Percentiles rank a stretch among this genome's conserved stretches.
These are phyloP conservation scores for Selaginella moellendorffii DNA, from an alignment of 75 land plant genomes.

Conservation along the genomic window DNA sequence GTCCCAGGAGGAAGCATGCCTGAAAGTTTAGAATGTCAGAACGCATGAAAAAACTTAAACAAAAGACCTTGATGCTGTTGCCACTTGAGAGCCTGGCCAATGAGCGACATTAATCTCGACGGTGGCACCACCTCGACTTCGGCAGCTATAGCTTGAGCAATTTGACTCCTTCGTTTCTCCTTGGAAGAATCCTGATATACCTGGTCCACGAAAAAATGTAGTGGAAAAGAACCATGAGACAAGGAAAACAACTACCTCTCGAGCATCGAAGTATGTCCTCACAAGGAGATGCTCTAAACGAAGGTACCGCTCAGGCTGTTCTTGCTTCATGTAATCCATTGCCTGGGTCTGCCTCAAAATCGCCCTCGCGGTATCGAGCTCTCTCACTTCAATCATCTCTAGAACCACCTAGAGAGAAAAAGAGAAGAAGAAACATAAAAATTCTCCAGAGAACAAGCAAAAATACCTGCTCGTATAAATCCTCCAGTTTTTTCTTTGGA, in stretches of 20 bases:
- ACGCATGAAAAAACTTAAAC: not conserved
- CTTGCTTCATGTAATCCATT: constrained; percentile 99
- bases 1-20: constrained; percentile 96
- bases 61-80: constrained; percentile 92
- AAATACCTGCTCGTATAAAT: constrained; percentile 95
- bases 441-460: not conserved
- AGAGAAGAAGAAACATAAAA: not conserved
- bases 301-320: constrained; percentile 91
- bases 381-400: constrained; percentile 97
- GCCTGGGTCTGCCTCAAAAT: constrained; percentile 94
- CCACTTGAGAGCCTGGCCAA: constrained; percentile 98
- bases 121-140: constrained; percentile 97
- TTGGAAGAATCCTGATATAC: constrained; percentile 90
- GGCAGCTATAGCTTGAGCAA: constrained; percentile 86
- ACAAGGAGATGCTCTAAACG: constrained; percentile 91
- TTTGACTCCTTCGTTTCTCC: constrained; percentile 89
- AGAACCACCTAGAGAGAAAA: constrained; percentile 53
- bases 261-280: constrained; percentile 92
- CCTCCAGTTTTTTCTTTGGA: constrained; percentile 93
- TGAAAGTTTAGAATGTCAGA: constrained; percentile 17
- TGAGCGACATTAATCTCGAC: constrained; percentile 88
- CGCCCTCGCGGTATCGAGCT: constrained; percentile 95
- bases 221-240: too few relatives aligned
- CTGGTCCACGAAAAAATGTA: too few relatives aligned
- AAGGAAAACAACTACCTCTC: constrained; percentile 67